These are phyloP conservation scores for Tricholoma flavovirens DNA, from an alignment of 768 basidiomycete genomes.

Conservation along the genomic window DNA sequence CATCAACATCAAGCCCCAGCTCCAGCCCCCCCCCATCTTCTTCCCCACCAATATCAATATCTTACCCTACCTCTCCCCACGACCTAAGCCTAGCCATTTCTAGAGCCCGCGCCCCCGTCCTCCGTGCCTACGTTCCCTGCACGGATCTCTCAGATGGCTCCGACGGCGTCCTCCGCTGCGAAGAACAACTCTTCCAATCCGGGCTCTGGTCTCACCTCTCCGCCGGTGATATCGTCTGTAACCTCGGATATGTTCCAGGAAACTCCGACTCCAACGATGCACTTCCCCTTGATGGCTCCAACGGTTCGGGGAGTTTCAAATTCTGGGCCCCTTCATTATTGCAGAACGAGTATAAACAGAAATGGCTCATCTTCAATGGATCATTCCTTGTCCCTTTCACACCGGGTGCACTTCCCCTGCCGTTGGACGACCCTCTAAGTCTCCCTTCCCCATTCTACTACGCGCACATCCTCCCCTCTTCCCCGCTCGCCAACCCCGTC, in stretches of 20 bases:
- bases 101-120: slow-evolving; percentile 61
- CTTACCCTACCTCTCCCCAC: slow-evolving; percentile 53
- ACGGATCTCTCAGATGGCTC: slow-evolving; percentile 39
- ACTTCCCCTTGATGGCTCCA: slow-evolving; percentile 4
- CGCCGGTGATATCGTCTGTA: slow-evolving; percentile 72
- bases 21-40: slow-evolving; percentile 49
- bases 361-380: slow-evolving; percentile 76
- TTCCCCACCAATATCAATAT: slow-evolving; percentile 49
- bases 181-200: slow-evolving; percentile 59
- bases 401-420: slow-evolving; percentile 48
- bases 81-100: slow-evolving; percentile 57
- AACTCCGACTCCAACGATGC: slow-evolving; percentile 23
- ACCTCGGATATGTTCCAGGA: slow-evolving; percentile 70
- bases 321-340: slow-evolving; percentile 10
- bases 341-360: neutral
- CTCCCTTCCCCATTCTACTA: slow-evolving; percentile 78
- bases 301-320: neutral
- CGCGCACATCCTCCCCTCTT: slow-evolving; percentile 48
- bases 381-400: slow-evolving; percentile 52
- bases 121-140: slow-evolving; percentile 74
- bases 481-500: slow-evolving; percentile 29
- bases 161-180: slow-evolving; percentile 49
- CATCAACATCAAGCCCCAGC: neutral
- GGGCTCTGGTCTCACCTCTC: slow-evolving; percentile 75
- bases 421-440: slow-evolving; percentile 49